Base-by-base conservation (phyloP, 257 asterid genomes). In the Salvia hispanica region DNA sequence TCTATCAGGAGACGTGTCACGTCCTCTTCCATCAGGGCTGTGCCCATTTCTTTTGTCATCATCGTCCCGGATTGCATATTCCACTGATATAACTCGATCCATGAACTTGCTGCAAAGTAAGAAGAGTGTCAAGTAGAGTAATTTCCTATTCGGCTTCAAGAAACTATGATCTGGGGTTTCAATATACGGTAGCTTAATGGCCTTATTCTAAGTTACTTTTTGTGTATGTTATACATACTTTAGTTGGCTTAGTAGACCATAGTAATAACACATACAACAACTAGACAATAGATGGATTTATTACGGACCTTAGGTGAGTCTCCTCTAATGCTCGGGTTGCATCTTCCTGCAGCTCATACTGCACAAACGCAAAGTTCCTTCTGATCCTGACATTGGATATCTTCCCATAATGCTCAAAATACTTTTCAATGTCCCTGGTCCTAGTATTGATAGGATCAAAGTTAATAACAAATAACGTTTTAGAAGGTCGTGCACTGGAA, bases 301-400 rank as follows among this genome's bases (percentile, higher is more conserved):
- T 34, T 58, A 62, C 78, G 34, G 65, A 89, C 98, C 95, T 84
- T 81, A 76, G 74, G 74, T 92, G 78, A 12, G 87, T 84, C 8
- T 84, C 91, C 77, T 89, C 92, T 70, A 92, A 74, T 45, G 96
- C 98, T 59, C 81, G 79, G 72, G 80, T 89, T 25, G 98, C 98
- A 74, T 92, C 98, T 75, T 92, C 97, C 77, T 72, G 88, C 65
- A 72, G 59, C 76, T 89, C 97, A 61, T 58, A 92, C 66, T 87
- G 95, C 83, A 92, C 87, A 79, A 92, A 92, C 13, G 95, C 92
- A 31, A 92, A 92, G 70, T 89, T 89, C 81, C 88, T 92, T 77
- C 96, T 77, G 75, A 89, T 89, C 74, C 98, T 81, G 70, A 89
- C 93, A 83, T 87, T 89, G 21, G 76, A 71, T 80, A 92, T 76